Conservation (phyloP, 2,329 filamentous ascomycete species). For the Neurospora crassa region DNA sequence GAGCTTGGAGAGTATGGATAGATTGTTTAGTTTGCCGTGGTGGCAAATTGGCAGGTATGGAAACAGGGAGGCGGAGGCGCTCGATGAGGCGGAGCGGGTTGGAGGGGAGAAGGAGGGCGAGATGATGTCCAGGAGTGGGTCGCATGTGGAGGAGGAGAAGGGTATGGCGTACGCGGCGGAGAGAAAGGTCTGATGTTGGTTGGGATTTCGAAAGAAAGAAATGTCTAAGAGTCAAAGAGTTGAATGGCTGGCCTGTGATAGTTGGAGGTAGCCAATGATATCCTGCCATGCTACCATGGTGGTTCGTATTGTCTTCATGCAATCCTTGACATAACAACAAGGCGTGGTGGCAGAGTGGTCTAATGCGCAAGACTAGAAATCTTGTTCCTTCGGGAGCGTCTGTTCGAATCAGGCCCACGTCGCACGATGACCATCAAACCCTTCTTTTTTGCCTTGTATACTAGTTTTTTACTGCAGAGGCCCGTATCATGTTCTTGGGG, state of each 20-base stretch:
- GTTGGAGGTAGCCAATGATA: background rate
- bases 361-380: background rate
- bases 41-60: slow-evolving; percentile 57
- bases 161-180: background rate
- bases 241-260: background rate
- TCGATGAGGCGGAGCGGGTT: slow-evolving; percentile 24
- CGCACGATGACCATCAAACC: background rate
- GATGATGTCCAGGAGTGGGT: background rate
- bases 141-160: background rate
- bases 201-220: background rate
- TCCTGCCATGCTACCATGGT: background rate
- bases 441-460: background rate
- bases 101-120: background rate
- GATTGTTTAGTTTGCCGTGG: slow-evolving; percentile 64
- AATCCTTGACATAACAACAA: background rate
- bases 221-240: background rate
- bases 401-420: background rate
- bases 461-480: background rate
- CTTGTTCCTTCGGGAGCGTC: no score
- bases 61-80: slow-evolving; percentile 39
- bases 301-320: background rate
- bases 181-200: background rate
- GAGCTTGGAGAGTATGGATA: slow-evolving; percentile 61
- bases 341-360: background rate
- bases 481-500: background rate